phyloP scores from a whole-genome alignment of 805 yeast species.

The Myxozyma lipomycoides region DNA sequence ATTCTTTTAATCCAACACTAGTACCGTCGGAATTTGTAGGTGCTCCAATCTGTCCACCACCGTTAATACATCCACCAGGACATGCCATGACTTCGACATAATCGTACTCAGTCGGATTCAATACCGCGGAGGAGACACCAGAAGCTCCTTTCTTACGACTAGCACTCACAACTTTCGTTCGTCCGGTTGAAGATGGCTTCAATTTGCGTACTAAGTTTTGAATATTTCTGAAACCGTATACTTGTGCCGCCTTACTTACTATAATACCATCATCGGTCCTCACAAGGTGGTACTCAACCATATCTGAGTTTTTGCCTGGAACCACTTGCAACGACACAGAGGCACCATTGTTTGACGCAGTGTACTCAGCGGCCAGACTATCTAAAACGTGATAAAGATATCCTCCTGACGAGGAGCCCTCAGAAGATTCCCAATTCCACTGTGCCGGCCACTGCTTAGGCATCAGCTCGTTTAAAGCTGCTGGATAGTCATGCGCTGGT shows the following conservation, averaged over 20 bases:
- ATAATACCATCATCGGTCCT: constrained; percentile 35
- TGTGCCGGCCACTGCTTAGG: constrained; percentile 63
- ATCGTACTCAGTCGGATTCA: constrained; percentile 60
- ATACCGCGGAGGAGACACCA: constrained; percentile 41
- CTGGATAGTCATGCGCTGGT: neutral
- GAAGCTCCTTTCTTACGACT: constrained; percentile 28
- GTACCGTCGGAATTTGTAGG: constrained; percentile 29
- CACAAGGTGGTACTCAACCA: constrained; percentile 61
- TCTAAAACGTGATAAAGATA: constrained; percentile 68
- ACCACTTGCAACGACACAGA: constrained; percentile 45
- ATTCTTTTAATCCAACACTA: constrained; percentile 30
- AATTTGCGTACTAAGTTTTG: constrained; percentile 87
- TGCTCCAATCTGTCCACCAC: constrained; percentile 81
- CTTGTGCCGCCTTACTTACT: constrained; percentile 57
- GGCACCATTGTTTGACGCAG: constrained; percentile 11
- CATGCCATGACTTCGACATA: constrained; percentile 97
- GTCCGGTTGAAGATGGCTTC: constrained; percentile 42
- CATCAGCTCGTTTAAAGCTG: constrained; percentile 35
- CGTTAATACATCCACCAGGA: constrained; percentile 95
- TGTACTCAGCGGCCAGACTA: constrained; percentile 31
- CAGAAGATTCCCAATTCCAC: constrained; percentile 66
- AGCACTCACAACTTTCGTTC: constrained; percentile 23
- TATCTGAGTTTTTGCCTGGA: constrained; percentile 67
- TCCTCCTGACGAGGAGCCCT: constrained; percentile 87
- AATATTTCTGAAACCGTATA: constrained; percentile 90